Evolutionary conservation across 495 filamentous ascomycete species (phyloP).

Genomic region (Xylaria acuta): DNA sequence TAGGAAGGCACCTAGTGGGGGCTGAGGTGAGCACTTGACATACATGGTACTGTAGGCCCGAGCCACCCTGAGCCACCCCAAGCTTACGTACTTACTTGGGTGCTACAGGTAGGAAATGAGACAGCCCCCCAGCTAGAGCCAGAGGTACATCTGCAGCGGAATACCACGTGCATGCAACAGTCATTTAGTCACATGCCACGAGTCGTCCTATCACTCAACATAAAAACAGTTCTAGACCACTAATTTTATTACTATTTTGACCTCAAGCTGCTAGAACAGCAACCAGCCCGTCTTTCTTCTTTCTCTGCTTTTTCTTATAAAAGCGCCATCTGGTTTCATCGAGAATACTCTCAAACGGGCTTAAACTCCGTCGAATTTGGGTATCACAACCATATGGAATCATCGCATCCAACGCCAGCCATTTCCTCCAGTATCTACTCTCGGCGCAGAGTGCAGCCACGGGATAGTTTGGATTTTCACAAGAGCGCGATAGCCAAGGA

Average conservation of each 20-base stretch:
- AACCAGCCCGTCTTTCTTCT: slow-evolving; percentile 16
- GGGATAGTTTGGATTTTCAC: not conserved
- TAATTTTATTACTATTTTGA: slow-evolving; percentile 22
- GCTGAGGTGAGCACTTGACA: not conserved
- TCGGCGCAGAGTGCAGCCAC: not conserved
- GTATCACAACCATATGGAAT: slow-evolving; percentile 30
- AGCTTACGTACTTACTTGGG: not conserved
- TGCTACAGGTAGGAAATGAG: not conserved
- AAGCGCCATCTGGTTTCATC: not conserved
- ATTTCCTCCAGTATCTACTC: slow-evolving; percentile 20
- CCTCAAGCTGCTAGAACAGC: not conserved
- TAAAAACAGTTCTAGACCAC: not conserved
- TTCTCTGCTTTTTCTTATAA: slow-evolving; percentile 25
- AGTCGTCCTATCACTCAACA: not conserved
- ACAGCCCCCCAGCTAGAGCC: too few species aligned
- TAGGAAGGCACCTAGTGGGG: not conserved
- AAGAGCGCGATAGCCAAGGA: slow-evolving; percentile 13
- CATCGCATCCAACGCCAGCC: slow-evolving; percentile 19
- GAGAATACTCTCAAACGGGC: not conserved
- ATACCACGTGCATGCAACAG: not conserved
- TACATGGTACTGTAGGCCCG: too few species aligned
- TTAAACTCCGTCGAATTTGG: slow-evolving; percentile 17
- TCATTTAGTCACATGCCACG: not conserved
- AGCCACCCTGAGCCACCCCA: slow-evolving; percentile 2
- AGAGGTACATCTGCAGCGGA: too few species aligned